Base-by-base conservation (phyloP, 495 filamentous ascomycete species). In the Letharia columbiana region DNA sequence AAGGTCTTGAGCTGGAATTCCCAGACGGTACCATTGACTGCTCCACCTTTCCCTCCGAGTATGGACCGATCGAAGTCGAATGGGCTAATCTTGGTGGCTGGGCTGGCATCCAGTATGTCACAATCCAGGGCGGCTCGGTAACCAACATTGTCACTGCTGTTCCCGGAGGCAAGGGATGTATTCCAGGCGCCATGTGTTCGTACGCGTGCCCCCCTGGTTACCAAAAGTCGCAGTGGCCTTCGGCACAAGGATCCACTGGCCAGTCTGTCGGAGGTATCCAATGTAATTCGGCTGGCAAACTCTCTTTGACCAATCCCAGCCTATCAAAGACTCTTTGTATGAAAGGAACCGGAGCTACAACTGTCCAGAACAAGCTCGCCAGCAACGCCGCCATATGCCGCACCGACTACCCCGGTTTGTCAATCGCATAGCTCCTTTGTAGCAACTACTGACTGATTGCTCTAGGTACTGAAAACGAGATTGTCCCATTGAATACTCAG, bases 161-260 rank as follows among this genome's bases (percentile, higher is more conserved):
- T 60, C 70, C 74, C 13, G 76, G 74, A 23, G 82, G 80, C 15
- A 73, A 80, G 41, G 75, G 73, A 60, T 92, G 91, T 76, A 74
- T 68, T 35, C 73, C 79, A 12, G 87, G 85, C 49, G 77, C 81
- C 56, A 89, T 91, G 79, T 97, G 94, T 82, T 96, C 92, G 8
- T 98, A 98, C 72, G 90, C 89, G 61, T 98, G 94, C 79, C 92
- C 94, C 10, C 73, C 87, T 57, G 92, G 92, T 62, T 97, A 91
- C 79, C 87, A 92, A 71, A 97, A 97, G 83, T 83, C 87, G 49
- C 92, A 98, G 76, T 98, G 92, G 91, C 94, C 95, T 45, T 71
- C 67, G 37, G 82, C 74, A 40, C 94, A 98, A 80, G 95, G 94
- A 47, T 70, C 76, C 50, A 91, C 88, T 59, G 88, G 88, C 42